phyloP scores from a whole-genome alignment of 768 basidiomycete genomes.

The Naematelia encephala region DNA sequence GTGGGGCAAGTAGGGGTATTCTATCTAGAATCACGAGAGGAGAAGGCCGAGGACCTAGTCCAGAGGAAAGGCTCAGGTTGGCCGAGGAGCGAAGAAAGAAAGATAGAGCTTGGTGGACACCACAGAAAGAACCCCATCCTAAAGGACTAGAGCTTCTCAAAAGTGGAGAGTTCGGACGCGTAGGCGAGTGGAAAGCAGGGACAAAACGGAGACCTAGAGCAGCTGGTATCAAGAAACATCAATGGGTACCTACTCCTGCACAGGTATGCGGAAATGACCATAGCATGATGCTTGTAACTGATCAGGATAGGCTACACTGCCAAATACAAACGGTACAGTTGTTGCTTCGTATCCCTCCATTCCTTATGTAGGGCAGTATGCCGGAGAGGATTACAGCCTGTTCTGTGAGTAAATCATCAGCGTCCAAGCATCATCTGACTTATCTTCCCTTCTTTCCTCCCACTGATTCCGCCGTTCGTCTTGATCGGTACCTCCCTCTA shows the following conservation, averaged over 20 bases:
- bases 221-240: not conserved
- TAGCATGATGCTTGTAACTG: not conserved
- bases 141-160: slow-evolving; percentile 27
- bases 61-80: not conserved
- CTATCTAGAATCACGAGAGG: slow-evolving; percentile 1
- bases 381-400: slow-evolving; percentile 40
- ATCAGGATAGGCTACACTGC: slow-evolving; percentile 21
- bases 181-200: slow-evolving; percentile 30
- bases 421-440: slow-evolving; percentile 13
- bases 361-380: slow-evolving; percentile 50
- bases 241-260: slow-evolving; percentile 2
- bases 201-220: not conserved
- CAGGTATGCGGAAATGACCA: not conserved
- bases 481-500: slow-evolving; percentile 28
- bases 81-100: slow-evolving; percentile 10
- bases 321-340: slow-evolving; percentile 43
- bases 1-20: not conserved
- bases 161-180: slow-evolving; percentile 44
- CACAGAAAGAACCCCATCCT: slow-evolving; percentile 32
- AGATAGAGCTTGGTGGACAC: slow-evolving; percentile 33
- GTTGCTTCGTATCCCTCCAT: slow-evolving; percentile 45
- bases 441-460: slow-evolving; percentile 16
- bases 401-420: slow-evolving; percentile 35
- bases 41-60: slow-evolving; percentile 2
- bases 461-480: slow-evolving; percentile 9